Percentiles rank a stretch among this genome's conserved stretches.
Conservation (phyloP, 495 filamentous ascomycete species). For the Trichocladium antarcticum region DNA sequence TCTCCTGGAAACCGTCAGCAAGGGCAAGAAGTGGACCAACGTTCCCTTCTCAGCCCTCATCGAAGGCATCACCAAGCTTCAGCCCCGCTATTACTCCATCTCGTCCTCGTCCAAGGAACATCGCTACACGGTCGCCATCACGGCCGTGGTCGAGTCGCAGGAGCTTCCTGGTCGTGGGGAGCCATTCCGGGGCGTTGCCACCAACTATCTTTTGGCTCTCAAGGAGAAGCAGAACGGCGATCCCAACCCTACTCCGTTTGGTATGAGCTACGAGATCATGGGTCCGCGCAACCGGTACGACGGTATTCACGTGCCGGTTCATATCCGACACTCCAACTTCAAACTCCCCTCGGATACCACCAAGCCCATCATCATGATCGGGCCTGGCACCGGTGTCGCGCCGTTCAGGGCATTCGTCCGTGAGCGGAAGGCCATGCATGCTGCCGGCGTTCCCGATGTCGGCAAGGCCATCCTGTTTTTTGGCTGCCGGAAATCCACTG, state of each 20-base stretch:
- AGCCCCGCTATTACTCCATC: conserved; percentile 98
- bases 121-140: conserved; percentile 86
- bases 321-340: conserved; percentile 98
- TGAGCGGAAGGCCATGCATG: conserved; percentile 76
- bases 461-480: conserved; percentile 90
- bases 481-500: conserved; percentile 69
- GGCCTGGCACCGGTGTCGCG: conserved; percentile 92
- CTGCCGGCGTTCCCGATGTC: conserved; percentile 68
- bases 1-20: conserved; percentile 62
- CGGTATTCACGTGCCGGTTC: conserved; percentile 89
- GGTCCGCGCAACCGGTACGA: conserved; percentile 96
- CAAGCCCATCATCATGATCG: conserved; percentile 90
- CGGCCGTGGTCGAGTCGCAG: conserved; percentile 83
- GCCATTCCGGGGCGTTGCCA: conserved; percentile 85
- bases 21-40: conserved; percentile 60
- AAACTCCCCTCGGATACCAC: conserved; percentile 92
- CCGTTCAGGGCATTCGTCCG: conserved; percentile 94
- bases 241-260: conserved; percentile 71
- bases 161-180: conserved; percentile 66
- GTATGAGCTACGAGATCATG: conserved; percentile 75
- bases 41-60: conserved; percentile 93
- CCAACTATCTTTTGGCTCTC: conserved; percentile 91
- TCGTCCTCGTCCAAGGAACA: conserved; percentile 93
- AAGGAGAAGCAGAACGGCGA: conserved; percentile 97
- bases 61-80: conserved; percentile 86